phyloP scores from a whole-genome alignment of 805 yeast genomes.

The Tetrapisispora arboricola region DNA sequence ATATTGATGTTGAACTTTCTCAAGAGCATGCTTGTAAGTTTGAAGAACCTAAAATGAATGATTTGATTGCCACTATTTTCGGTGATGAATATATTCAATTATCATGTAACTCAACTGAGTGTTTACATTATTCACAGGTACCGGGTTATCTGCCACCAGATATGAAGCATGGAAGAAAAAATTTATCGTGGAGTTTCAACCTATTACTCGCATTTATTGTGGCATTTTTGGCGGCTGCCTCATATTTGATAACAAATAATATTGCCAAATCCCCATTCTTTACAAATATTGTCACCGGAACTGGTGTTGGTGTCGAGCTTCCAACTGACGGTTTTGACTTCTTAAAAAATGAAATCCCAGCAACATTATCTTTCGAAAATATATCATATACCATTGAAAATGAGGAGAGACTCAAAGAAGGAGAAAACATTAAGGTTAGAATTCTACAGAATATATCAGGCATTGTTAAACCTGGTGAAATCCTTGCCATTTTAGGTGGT shows the following conservation, averaged over 20 bases:
- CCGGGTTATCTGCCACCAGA: slow-evolving; percentile 78
- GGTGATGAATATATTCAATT: slow-evolving; percentile 90
- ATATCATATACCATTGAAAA: slow-evolving; percentile 39
- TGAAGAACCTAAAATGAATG: slow-evolving; percentile 94
- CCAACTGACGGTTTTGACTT: slow-evolving; percentile 27
- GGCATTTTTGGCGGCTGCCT: slow-evolving; percentile 29
- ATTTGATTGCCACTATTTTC: slow-evolving; percentile 76
- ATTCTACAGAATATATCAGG: slow-evolving; percentile 66
- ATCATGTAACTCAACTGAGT: slow-evolving; percentile 77
- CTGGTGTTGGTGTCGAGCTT: slow-evolving; percentile 13
- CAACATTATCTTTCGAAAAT: slow-evolving; percentile 65
- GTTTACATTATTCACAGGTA: slow-evolving; percentile 82
- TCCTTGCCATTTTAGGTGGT: slow-evolving; percentile 95
- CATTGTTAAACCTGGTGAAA: slow-evolving; percentile 72
- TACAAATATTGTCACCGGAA: slow-evolving; percentile 25
- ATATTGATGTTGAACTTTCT: slow-evolving; percentile 31
- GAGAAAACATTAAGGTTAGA: slow-evolving; percentile 14
- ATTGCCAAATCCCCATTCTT: slow-evolving; percentile 52
- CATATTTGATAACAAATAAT: slow-evolving; percentile 31
- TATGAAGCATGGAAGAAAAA: slow-evolving; percentile 19
- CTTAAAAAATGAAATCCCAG: slow-evolving; percentile 47
- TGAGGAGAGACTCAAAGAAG: slow-evolving; percentile 1
- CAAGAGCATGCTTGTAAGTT: slow-evolving; percentile 53
- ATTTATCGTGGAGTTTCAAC: slow-evolving; percentile 30
- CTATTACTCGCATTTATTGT: slow-evolving; percentile 34